Conservation (phyloP, 352 stramenopile genomes). For the Globisporangium solare region DNA sequence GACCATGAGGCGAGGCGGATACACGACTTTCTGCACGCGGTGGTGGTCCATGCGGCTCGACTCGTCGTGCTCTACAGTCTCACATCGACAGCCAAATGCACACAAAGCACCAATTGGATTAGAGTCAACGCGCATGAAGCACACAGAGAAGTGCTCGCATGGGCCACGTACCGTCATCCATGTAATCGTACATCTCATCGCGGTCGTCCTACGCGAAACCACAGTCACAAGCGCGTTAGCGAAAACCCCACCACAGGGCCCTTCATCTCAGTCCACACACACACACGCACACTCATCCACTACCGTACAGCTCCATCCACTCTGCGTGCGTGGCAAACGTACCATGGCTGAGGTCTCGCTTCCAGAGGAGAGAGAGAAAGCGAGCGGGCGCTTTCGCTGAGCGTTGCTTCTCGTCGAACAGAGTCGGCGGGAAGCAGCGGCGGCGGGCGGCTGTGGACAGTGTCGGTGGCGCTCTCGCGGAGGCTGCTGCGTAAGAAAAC, state of each 20-base stretch:
- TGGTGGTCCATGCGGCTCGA: constrained; percentile 26
- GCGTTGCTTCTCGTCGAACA: too few relatives aligned
- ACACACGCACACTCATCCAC: too few relatives aligned
- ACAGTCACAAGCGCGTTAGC: neutral
- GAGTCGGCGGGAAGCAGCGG: too few relatives aligned
- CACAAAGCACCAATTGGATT: neutral
- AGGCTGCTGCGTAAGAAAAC: too few relatives aligned
- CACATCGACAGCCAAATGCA: neutral
- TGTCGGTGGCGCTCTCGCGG: too few relatives aligned
- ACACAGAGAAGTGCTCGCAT: neutral
- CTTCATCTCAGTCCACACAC: too few relatives aligned
- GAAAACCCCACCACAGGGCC: neutral
- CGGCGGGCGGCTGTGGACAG: too few relatives aligned
- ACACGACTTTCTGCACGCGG: constrained; percentile 46
- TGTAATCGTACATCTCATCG: constrained; percentile 36
- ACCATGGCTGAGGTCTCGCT: too few relatives aligned
- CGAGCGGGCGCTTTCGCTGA: too few relatives aligned
- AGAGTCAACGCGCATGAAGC: neutral
- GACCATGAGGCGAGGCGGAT: constrained; percentile 78
- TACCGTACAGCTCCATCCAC: too few relatives aligned
- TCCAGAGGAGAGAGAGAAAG: too few relatives aligned
- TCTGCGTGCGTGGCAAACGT: too few relatives aligned
- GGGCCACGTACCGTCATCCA: constrained; percentile 30
- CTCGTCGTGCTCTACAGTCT: constrained; percentile 26
- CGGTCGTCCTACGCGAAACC: constrained; percentile 28